Conservation (phyloP, 2,329 filamentous ascomycete species). For the Botrytis porri region DNA sequence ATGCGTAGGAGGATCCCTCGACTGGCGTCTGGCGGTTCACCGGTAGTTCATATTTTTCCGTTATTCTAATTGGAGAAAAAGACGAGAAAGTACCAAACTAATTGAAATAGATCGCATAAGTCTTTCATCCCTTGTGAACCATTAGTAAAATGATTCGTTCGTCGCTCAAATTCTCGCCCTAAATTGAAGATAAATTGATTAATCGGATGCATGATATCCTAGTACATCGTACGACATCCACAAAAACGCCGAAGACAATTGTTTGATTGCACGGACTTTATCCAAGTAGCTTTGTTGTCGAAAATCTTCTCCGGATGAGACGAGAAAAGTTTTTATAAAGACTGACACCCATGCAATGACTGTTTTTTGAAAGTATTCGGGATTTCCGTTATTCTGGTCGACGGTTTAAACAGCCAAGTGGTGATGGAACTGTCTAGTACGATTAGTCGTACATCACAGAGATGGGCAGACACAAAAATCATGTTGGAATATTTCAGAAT, state of each 20-base stretch:
- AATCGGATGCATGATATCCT: background rate
- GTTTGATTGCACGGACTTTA: constrained; percentile 1
- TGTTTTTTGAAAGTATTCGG: background rate
- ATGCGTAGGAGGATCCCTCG: background rate
- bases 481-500: background rate
- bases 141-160: background rate
- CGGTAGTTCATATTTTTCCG: background rate
- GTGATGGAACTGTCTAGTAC: background rate
- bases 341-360: background rate
- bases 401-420: background rate
- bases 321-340: constrained; percentile 4
- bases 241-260: constrained; percentile 11
- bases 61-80: background rate
- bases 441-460: background rate
- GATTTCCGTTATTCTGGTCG: background rate
- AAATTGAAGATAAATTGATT: background rate
- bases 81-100: background rate
- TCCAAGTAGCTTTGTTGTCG: background rate
- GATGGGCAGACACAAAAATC: background rate
- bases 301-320: background rate
- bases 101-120: background rate
- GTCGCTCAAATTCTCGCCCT: constrained; percentile 14
- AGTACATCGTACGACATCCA: background rate
- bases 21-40: background rate
- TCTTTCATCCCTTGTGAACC: background rate